Base-by-base conservation (phyloP, 441 rosid species). In the Gossypium davidsonii region DNA sequence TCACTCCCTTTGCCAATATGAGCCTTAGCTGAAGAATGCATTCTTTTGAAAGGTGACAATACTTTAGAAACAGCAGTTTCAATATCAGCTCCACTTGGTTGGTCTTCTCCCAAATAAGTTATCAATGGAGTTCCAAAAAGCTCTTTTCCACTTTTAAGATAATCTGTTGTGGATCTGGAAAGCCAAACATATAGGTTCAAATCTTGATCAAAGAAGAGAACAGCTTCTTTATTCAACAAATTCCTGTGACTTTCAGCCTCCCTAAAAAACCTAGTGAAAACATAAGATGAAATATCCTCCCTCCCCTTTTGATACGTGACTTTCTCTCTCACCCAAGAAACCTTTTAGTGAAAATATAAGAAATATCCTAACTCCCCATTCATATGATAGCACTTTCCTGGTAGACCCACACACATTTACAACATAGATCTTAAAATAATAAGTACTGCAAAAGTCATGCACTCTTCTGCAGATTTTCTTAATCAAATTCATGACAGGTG, bases 61-160 rank as follows among this genome's bases (percentile, higher is more conserved):
- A 91, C 74, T 73, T 67, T 78, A 57, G 85, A 79, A 63, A 85
- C 85, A 46, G 90, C 80, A 59, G 63, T 53, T 68, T 81, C 84
- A 73, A 94, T 83, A 79, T 87, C 91, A 80, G 85, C 83, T 82
- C 91, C 89, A 61, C 75, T 83, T 73, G 79, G 82, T 7, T 77
- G 73, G 70, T 89, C 93, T 78, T 77, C 79, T 20, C 78, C 84
- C 76, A 91, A 77, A 74, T 80, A 83, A 49, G 91, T 83, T 74
- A 94, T 82, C 78, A 92, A 79, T 60, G 99, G 97, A 10, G 87
- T 74, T 76, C 97, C 97, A 70, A 86, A 89, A 73, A 73, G 73
- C 81, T 89, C 85, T 53, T 76, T 63, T 60, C 82, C 76, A 72
- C 83, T 79, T 80, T 71, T 83, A 72, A 49, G 67, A 67, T 72